Percentiles rank a stretch among this genome's conserved stretches.
Evolutionary conservation across 1,139 yeast species (phyloP).

Genomic region (Lodderomyces parapsilosis): DNA sequence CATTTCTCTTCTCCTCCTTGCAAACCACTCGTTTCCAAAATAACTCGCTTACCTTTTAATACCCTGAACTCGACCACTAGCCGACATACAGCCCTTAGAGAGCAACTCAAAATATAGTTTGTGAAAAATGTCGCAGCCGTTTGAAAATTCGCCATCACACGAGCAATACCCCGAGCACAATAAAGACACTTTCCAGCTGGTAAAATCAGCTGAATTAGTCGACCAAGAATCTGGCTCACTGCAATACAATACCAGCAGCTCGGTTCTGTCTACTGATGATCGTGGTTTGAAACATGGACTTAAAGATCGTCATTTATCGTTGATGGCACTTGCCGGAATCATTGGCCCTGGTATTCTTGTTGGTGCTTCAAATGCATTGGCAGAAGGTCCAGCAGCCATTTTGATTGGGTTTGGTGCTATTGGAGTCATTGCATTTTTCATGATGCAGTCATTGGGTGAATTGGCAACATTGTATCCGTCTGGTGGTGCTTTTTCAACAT

Average conservation of each 20-base stretch:
- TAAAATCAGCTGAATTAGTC: constrained; percentile 4
- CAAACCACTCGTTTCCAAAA: background rate
- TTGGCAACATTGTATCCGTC: constrained; percentile 51
- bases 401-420: constrained; percentile 48
- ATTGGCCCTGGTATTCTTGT: constrained; percentile 55
- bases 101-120: background rate
- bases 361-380: constrained; percentile 46
- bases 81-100: too few species aligned
- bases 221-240: constrained; percentile 1
- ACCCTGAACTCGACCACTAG: too few species aligned
- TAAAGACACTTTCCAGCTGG: constrained; percentile 6
- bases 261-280: constrained; percentile 8
- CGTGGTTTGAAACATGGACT: constrained; percentile 29
- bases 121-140: constrained; percentile 1
- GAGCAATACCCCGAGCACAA: background rate
- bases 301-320: constrained; percentile 44
- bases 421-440: constrained; percentile 54
- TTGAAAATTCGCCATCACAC: constrained; percentile 1
- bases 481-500: constrained; percentile 55
- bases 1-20: background rate
- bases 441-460: constrained; percentile 62
- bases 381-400: constrained; percentile 47
- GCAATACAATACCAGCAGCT: background rate
- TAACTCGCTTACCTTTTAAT: too few species aligned
- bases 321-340: constrained; percentile 54